Evolutionary conservation across 202 grass and related monocot species (phyloP), one percentile per base, ranked within the genome.

Genomic region (Setaria viridis): DNA sequence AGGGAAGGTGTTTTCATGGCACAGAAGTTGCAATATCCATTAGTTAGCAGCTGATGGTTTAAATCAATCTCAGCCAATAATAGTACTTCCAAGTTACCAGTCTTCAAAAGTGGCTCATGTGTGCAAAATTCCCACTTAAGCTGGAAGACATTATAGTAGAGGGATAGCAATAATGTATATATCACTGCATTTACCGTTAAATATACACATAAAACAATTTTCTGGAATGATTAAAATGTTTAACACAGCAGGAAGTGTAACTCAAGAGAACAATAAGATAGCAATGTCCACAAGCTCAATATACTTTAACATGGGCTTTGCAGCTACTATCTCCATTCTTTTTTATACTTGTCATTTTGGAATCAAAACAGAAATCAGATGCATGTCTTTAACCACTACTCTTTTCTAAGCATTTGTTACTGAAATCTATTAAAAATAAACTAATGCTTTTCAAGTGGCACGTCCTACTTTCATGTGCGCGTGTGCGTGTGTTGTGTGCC

Each of bases 241-340:
- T 20, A 55, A 9, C 33, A 72, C 6, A 82, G 46, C 34, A 32
- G 66, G 14, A 54, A 30, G 15, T 33, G 21, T 62, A 32, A 62
- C 55, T 77, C 56, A 62, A 62, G 41, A 62, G 56, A 33, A 78
- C 48, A 54, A 34, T 53, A 76, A 41, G 16, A 75, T 54, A 74
- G 14, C 50, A 39, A 55, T 35, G 6, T 34, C 7, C 30, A 41
- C 9, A 39, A 39, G 30, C 32, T 34, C 51, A 74, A 3, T 2
- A 10, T 11, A 74, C 32, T 74, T 73, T 41, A 20, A 34, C 47
- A 15, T 25, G 13, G 21, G 20, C 10, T 70, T 47, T 47, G 42
- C 21, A 58, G 55, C 55, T 58, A 20, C 57, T 9, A 25, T 20
- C n/a, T 16, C 55, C 21, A 30, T 12, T 62, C 55, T 41, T 10